These are phyloP conservation scores for Podospora didyma DNA, from an alignment of 495 filamentous ascomycete genomes.

Conservation along the genomic window DNA sequence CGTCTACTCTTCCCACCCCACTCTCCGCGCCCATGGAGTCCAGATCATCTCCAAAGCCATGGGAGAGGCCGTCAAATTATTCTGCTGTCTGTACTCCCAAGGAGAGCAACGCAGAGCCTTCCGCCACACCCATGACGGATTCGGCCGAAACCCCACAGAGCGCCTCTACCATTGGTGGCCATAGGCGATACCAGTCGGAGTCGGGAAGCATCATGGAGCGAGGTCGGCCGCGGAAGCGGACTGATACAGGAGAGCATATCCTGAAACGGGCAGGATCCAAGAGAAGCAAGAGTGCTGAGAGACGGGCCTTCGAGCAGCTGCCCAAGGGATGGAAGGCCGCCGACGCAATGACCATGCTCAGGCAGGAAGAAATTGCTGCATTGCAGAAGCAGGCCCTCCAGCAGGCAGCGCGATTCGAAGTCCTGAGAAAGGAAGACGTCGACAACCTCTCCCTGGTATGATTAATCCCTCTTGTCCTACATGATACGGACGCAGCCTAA, in stretches of 20 bases:
- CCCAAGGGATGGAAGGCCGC: conserved; percentile 54
- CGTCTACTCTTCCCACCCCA: conserved; percentile 42
- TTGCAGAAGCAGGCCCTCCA: conserved; percentile 59
- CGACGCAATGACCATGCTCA: conserved; percentile 46
- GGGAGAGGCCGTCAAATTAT: conserved; percentile 32
- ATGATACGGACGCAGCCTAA: conserved; percentile 13
- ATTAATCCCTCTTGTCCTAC: not conserved
- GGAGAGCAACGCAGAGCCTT: conserved; percentile 19
- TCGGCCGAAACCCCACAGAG: conserved; percentile 27
- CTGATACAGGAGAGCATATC: conserved; percentile 30
- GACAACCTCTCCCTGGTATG: conserved; percentile 58
- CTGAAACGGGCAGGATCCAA: conserved; percentile 31
- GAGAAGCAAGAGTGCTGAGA: conserved; percentile 41
- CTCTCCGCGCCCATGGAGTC: conserved; percentile 40
- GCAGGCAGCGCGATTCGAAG: conserved; percentile 62
- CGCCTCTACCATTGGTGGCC: conserved; percentile 23
- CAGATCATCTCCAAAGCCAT: conserved; percentile 42
- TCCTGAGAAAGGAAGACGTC: conserved; percentile 64
- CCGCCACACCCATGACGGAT: conserved; percentile 30
- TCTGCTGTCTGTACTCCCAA: conserved; percentile 19
- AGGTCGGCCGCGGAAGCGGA: conserved; percentile 52
- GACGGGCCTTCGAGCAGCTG: conserved; percentile 50
- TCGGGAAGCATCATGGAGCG: conserved; percentile 57
- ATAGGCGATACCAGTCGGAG: conserved; percentile 53
- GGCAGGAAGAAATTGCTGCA: conserved; percentile 46